Percentiles rank a stretch among this genome's conserved stretches.
phyloP scores from a whole-genome alignment of 2,329 filamentous ascomycete genomes.

The Fusarium pseudonygamai region DNA sequence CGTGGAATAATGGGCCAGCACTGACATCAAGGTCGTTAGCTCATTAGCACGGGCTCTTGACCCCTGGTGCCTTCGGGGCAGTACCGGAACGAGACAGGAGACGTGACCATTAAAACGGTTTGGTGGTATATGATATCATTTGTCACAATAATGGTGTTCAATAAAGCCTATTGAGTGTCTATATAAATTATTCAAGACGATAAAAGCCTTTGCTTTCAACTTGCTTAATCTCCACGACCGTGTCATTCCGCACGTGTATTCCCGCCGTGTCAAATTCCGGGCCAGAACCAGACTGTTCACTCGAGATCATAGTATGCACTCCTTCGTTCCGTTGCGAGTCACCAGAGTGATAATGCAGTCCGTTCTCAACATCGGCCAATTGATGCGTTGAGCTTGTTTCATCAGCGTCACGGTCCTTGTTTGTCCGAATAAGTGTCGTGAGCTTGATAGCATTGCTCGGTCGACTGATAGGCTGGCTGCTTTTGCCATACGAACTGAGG shows the following conservation, averaged over 20 bases:
- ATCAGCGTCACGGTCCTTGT: constrained; percentile 2
- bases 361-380: constrained; percentile 18
- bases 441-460: constrained; percentile 25
- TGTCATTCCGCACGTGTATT: constrained; percentile 24
- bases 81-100: neutral
- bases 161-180: neutral
- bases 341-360: neutral
- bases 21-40: neutral
- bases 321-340: neutral
- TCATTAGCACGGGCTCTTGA: neutral
- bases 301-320: constrained; percentile 23
- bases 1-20: neutral
- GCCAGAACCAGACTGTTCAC: neutral
- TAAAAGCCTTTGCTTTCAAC: neutral
- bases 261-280: neutral
- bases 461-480: constrained; percentile 27
- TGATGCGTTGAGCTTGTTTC: constrained; percentile 35
- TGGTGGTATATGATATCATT: neutral
- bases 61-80: neutral
- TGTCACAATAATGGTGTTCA: neutral
- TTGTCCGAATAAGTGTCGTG: constrained; percentile 7
- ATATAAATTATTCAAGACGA: neutral
- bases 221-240: constrained; percentile 14
- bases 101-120: neutral
- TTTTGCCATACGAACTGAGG: constrained; percentile 25